Conservation (phyloP, 352 stramenopile genomes). For the Phytophthora pluvialis region DNA sequence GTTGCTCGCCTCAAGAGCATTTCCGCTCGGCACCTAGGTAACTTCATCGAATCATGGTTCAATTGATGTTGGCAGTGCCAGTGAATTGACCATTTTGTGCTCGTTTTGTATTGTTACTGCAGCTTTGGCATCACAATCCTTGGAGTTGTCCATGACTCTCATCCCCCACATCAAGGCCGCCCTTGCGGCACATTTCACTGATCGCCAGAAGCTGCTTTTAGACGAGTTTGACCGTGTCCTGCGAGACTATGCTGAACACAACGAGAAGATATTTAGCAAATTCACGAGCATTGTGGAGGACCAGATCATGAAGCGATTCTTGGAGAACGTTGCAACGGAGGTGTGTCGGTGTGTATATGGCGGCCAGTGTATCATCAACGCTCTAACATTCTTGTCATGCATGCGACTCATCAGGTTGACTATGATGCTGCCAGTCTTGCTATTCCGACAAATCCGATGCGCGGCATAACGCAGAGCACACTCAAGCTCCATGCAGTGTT, state of each 20-base stretch:
- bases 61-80: not conserved
- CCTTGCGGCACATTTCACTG: slow-evolving; percentile 94
- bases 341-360: slow-evolving; percentile 27
- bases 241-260: slow-evolving; percentile 96
- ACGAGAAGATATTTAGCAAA: slow-evolving; percentile 97
- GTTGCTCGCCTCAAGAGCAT: slow-evolving; percentile 96
- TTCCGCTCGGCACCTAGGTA: slow-evolving; percentile 94
- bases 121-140: slow-evolving; percentile 95
- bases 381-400: slow-evolving; percentile 31
- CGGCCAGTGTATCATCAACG: slow-evolving; percentile 39
- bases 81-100: not conserved
- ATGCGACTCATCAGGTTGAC: slow-evolving; percentile 52
- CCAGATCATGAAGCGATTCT: slow-evolving; percentile 94
- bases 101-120: slow-evolving; percentile 13
- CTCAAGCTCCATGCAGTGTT: slow-evolving; percentile 96
- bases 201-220: slow-evolving; percentile 96
- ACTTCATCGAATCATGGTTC: not conserved
- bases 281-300: slow-evolving; percentile 98
- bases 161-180: slow-evolving; percentile 96
- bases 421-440: slow-evolving; percentile 67
- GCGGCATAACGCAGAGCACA: slow-evolving; percentile 94
- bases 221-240: slow-evolving; percentile 96
- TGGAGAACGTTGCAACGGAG: slow-evolving; percentile 80
- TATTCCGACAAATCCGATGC: slow-evolving; percentile 85
- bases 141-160: slow-evolving; percentile 94